These are phyloP conservation scores for Cyamopsis tetragonoloba DNA, from an alignment of 306 rosid species.

Conservation along the genomic window DNA sequence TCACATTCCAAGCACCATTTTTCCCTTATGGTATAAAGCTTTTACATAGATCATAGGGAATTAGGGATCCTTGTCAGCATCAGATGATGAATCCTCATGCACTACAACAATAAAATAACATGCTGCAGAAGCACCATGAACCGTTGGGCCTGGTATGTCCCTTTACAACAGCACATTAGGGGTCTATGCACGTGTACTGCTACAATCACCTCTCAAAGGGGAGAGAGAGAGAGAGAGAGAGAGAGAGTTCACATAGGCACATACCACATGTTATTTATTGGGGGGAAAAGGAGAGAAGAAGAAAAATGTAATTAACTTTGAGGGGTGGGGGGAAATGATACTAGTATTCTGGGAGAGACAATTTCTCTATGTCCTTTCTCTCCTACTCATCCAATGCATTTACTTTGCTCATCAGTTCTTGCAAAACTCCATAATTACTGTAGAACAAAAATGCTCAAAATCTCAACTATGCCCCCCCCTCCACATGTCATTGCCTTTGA, in stretches of 20 bases:
- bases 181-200: constrained; percentile 61
- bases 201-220: constrained; percentile 32
- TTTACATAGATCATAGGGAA: not conserved
- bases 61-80: not conserved
- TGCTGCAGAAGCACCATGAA: constrained; percentile 38
- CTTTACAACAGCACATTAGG: constrained; percentile 47
- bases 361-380: constrained; percentile 2
- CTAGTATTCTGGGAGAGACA: not conserved
- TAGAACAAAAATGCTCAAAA: constrained; percentile 2
- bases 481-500: not conserved
- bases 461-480: constrained; percentile 1
- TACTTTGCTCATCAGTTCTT: constrained; percentile 22
- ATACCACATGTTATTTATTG: too few species aligned
- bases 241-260: too few species aligned
- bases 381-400: constrained; percentile 24
- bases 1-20: not conserved
- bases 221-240: not conserved
- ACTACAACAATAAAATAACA: constrained; percentile 17
- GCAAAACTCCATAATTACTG: constrained; percentile 27
- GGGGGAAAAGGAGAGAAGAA: too few species aligned
- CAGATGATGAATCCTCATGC: constrained; percentile 4
- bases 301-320: too few species aligned
- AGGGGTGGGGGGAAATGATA: too few species aligned
- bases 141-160: constrained; percentile 63
- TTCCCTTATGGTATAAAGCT: not conserved